A percentile compares a stretch with the other conserved stretches of the same genome.
These are phyloP conservation scores for Rubia yunnanensis DNA, from an alignment of 257 asterid species.

Conservation along the genomic window DNA sequence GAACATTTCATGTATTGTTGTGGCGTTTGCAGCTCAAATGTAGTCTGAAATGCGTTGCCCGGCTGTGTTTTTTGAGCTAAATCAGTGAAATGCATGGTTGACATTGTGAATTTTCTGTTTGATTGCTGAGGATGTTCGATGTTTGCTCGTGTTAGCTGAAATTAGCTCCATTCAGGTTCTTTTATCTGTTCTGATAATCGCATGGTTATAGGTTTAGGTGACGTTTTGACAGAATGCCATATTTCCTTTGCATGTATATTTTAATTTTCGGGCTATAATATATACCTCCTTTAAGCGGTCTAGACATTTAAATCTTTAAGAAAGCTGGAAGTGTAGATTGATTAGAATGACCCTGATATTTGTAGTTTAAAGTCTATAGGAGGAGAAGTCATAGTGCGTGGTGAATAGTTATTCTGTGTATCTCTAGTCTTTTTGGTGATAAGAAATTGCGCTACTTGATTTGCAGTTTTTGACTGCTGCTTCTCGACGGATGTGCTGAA, in stretches of 20 bases:
- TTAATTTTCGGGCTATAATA: background rate
- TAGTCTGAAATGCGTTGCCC: background rate
- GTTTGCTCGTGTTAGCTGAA: background rate
- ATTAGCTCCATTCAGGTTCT: background rate
- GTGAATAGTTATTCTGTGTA: background rate
- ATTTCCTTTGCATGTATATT: background rate
- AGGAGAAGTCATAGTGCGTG: background rate
- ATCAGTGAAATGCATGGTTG: background rate
- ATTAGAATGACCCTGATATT: background rate
- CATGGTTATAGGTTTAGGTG: background rate
- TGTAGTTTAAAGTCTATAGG: background rate
- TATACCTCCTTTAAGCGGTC: background rate
- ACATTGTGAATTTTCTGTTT: background rate
- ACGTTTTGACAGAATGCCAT: background rate
- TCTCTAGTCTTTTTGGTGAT: background rate
- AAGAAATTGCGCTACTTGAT: constrained; percentile 13
- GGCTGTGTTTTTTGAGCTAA: background rate
- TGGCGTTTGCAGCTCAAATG: constrained; percentile 4
- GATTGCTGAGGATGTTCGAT: background rate
- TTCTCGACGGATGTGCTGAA: constrained; percentile 86
- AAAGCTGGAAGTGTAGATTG: background rate
- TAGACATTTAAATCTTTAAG: background rate
- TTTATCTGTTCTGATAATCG: background rate
- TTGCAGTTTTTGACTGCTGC: constrained; percentile 96
- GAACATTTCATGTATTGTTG: constrained; percentile 8